Evolutionary conservation across 257 asterid genomes (phyloP).

Genomic region (Solanum piurae): DNA sequence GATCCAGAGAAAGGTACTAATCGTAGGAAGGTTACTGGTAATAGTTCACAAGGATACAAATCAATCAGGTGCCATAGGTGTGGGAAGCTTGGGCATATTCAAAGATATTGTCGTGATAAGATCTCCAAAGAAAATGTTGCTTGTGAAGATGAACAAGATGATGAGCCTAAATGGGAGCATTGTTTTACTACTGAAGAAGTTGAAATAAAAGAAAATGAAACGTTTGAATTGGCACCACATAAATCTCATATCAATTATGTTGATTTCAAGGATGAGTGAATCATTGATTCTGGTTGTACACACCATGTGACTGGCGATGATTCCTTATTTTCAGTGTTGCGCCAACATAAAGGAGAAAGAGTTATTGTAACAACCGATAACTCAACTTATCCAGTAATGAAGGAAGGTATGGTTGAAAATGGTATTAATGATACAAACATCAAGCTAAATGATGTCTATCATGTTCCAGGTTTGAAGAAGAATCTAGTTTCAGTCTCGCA

Average conservation of each 20-base stretch:
- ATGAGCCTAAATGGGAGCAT: conserved; percentile 1
- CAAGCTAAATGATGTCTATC: conserved; percentile 2
- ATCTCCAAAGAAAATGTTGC: background rate
- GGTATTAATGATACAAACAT: too few species aligned
- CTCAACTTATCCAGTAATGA: background rate
- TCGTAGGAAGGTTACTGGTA: too few species aligned
- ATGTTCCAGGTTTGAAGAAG: conserved; percentile 2
- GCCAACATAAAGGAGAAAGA: background rate
- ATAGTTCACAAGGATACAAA: too few species aligned
- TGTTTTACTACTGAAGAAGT: background rate
- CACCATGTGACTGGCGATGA: background rate
- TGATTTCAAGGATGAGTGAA: background rate
- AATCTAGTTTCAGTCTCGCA: conserved; percentile 3
- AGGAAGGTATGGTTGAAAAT: background rate
- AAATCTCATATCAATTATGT: too few species aligned
- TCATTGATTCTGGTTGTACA: background rate
- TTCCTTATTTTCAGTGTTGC: background rate
- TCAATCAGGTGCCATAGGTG: too few species aligned
- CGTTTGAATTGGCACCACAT: too few species aligned
- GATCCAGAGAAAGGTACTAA: too few species aligned
- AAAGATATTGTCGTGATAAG: conserved; percentile 3
- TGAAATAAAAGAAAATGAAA: too few species aligned
- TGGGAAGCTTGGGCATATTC: background rate
- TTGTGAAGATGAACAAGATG: background rate
- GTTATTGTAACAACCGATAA: background rate